Evolutionary conservation across 768 basidiomycete genomes (phyloP).

Genomic region (Crepidotus variabilis): DNA sequence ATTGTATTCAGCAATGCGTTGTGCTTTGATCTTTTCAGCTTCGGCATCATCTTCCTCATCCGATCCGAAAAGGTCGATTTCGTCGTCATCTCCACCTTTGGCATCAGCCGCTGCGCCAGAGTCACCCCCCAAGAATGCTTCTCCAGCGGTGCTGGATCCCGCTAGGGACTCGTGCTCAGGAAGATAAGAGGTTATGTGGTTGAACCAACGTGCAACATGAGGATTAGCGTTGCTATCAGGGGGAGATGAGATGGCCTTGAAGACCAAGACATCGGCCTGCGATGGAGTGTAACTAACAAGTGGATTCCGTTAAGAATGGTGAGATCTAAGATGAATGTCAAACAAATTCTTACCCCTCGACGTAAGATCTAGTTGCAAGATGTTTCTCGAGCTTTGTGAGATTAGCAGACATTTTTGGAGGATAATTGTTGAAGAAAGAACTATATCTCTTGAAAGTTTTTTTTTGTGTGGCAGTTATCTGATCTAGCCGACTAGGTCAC

Average conservation of each 20-base stretch:
- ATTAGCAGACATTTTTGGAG: slow-evolving; percentile 60
- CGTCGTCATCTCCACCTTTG: slow-evolving; percentile 61
- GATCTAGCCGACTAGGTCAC: background rate
- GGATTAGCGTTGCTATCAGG: slow-evolving; percentile 67
- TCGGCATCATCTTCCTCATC: slow-evolving; percentile 82
- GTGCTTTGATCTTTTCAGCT: slow-evolving; percentile 82
- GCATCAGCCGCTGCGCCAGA: slow-evolving; percentile 41
- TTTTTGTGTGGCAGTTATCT: background rate
- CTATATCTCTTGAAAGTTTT: background rate
- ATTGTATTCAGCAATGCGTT: slow-evolving; percentile 91
- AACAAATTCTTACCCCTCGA: slow-evolving; percentile 74
- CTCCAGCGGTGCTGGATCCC: slow-evolving; percentile 81
- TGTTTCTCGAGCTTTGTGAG: slow-evolving; percentile 77
- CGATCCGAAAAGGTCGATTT: slow-evolving; percentile 85
- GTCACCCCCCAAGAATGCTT: slow-evolving; percentile 60
- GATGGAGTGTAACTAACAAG: slow-evolving; percentile 77
- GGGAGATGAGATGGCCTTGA: slow-evolving; percentile 69
- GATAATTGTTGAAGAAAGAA: slow-evolving; percentile 8
- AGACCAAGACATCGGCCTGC: slow-evolving; percentile 91
- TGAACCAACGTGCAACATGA: slow-evolving; percentile 87
- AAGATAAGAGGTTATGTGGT: slow-evolving; percentile 85
- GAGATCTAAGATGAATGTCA: background rate
- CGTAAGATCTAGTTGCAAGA: slow-evolving; percentile 83
- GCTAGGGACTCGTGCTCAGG: slow-evolving; percentile 75
- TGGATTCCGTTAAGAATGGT: slow-evolving; percentile 4